Conservation (phyloP, 164 flowering plant genomes). For the Dillenia suffruticosa region DNA sequence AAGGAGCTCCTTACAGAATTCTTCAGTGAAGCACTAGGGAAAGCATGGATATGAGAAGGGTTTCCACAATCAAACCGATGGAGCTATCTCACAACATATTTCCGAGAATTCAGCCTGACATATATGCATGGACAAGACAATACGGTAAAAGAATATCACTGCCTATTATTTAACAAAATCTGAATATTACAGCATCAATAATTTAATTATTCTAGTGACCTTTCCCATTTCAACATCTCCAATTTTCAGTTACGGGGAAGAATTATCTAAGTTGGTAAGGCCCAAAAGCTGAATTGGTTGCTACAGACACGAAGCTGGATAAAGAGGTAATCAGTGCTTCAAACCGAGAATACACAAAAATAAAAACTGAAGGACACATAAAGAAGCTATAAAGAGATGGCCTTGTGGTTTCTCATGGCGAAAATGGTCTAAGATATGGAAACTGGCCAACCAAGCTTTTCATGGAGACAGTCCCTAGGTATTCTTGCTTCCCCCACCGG, state of each 20-base stretch:
- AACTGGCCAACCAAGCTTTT: slow-evolving; percentile 7
- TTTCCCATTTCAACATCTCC: neutral
- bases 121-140: too few relatives aligned
- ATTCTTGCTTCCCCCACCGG: neutral
- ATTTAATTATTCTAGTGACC: too few relatives aligned
- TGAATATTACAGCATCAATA: too few relatives aligned
- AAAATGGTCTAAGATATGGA: slow-evolving; percentile 1
- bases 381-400: neutral
- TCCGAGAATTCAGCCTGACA: too few relatives aligned
- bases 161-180: too few relatives aligned
- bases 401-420: neutral
- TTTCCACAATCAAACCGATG: too few relatives aligned
- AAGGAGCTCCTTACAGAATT: too few relatives aligned
- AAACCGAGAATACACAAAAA: slow-evolving; percentile 10
- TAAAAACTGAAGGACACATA: too few relatives aligned
- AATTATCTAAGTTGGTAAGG: neutral
- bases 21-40: too few relatives aligned
- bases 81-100: too few relatives aligned
- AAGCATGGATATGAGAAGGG: too few relatives aligned
- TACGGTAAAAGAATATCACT: too few relatives aligned
- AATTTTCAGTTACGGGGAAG: neutral
- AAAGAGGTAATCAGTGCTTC: neutral
- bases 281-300: neutral
- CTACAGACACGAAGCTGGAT: neutral
- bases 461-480: neutral